phyloP scores from a whole-genome alignment of 2,329 filamentous ascomycete species.

The Aspergillus melleus region DNA sequence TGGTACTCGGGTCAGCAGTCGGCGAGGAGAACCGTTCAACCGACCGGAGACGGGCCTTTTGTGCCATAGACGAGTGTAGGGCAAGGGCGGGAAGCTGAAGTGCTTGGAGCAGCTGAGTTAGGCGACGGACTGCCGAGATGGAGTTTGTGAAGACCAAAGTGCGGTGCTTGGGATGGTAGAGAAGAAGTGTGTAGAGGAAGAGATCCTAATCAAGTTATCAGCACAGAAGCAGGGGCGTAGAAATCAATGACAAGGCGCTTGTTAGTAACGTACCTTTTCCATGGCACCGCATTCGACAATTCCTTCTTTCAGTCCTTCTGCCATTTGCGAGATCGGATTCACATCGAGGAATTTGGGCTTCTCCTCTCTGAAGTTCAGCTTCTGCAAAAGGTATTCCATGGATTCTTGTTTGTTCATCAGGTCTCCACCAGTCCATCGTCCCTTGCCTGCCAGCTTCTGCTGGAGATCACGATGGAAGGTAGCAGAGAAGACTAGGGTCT shows the following conservation, averaged over 20 bases:
- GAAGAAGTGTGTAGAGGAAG: slow-evolving; percentile 83
- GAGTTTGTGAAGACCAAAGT: slow-evolving; percentile 95
- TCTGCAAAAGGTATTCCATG: slow-evolving; percentile 89
- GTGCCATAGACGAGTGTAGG: slow-evolving; percentile 90
- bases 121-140: slow-evolving; percentile 83
- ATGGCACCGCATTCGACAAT: slow-evolving; percentile 88
- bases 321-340: slow-evolving; percentile 88
- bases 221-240: background rate
- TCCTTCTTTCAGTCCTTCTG: slow-evolving; percentile 79
- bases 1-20: slow-evolving; percentile 54
- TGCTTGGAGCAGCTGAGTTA: slow-evolving; percentile 80
- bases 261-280: slow-evolving; percentile 68
- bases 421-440: slow-evolving; percentile 57
- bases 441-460: slow-evolving; percentile 82
- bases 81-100: slow-evolving; percentile 74
- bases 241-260: background rate
- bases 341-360: slow-evolving; percentile 89
- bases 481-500: slow-evolving; percentile 94
- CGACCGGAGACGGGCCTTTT: slow-evolving; percentile 91
- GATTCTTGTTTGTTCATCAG: slow-evolving; percentile 73
- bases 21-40: slow-evolving; percentile 81
- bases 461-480: slow-evolving; percentile 92
- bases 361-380: slow-evolving; percentile 81
- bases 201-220: slow-evolving; percentile 62
- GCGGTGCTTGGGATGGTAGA: slow-evolving; percentile 77